A percentile compares a stretch with the other conserved stretches of the same genome.
phyloP scores from a whole-genome alignment of 495 filamentous ascomycete genomes.

The Penicillium samsonianum region DNA sequence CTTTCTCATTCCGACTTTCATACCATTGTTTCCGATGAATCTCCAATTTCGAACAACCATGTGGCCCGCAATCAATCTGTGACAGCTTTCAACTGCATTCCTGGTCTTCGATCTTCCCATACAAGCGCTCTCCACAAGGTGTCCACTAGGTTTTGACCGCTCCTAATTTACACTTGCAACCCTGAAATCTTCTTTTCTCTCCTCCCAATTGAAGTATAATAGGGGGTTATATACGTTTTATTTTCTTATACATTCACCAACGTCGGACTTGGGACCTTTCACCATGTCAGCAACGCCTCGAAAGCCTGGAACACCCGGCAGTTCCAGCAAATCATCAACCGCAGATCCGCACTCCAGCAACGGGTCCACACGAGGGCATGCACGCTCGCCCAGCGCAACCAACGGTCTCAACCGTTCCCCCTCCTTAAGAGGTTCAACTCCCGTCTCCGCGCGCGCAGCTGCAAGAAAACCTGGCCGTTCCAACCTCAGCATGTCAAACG shows the following conservation, averaged over 20 bases:
- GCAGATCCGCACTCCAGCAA: conserved; percentile 38
- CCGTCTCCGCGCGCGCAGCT: conserved; percentile 69
- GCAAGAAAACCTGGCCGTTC: conserved; percentile 61
- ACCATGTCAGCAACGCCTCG: conserved; percentile 50
- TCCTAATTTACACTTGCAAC: conserved; percentile 25
- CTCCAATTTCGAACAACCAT: conserved; percentile 26
- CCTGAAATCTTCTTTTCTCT: conserved; percentile 12
- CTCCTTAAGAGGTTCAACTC: conserved; percentile 50
- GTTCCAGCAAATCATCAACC: conserved; percentile 42
- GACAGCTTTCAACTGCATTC: conserved; percentile 28
- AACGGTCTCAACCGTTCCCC: conserved; percentile 46
- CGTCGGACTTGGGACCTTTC: conserved; percentile 27
- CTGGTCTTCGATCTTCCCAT: conserved; percentile 14
- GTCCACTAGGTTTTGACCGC: conserved; percentile 35
- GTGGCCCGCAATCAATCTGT: conserved; percentile 32
- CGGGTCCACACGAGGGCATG: conserved; percentile 45
- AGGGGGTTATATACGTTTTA: conserved; percentile 14
- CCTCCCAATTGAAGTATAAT: conserved; percentile 13
- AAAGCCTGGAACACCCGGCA: conserved; percentile 45
- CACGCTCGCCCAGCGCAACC: conserved; percentile 44
- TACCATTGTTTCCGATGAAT: conserved; percentile 25
- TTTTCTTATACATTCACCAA: conserved; percentile 22
- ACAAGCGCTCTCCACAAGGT: conserved; percentile 22
- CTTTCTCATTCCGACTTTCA: conserved; percentile 27
- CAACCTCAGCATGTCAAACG: conserved; percentile 59